Evolutionary conservation across 306 rosid species (phyloP).

Genomic region (barrel medic (Medicago truncatula)): DNA sequence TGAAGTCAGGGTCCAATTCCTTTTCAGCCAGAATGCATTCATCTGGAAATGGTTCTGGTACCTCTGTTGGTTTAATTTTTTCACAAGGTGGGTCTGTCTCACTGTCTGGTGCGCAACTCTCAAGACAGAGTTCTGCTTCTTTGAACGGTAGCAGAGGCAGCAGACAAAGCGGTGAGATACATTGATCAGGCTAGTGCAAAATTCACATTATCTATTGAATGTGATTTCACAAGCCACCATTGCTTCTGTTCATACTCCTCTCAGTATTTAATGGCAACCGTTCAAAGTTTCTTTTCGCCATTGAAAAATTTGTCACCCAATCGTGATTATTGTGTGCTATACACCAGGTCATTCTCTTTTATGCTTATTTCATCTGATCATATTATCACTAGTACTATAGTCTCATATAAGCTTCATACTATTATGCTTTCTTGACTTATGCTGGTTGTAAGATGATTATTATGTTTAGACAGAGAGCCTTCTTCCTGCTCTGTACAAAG

Average conservation of each 20-base stretch:
- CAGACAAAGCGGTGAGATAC: slow-evolving; percentile 64
- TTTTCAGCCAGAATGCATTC: slow-evolving; percentile 63
- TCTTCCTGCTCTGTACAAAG: neutral
- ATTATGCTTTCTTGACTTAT: neutral
- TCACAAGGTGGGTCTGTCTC: slow-evolving; percentile 69
- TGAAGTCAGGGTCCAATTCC: slow-evolving; percentile 52
- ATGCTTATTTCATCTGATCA: slow-evolving; percentile 35
- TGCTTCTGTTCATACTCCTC: slow-evolving; percentile 47
- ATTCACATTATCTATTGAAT: slow-evolving; percentile 12
- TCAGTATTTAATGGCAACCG: slow-evolving; percentile 18
- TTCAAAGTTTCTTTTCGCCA: slow-evolving; percentile 32
- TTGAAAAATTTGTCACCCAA: slow-evolving; percentile 43
- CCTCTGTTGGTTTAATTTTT: slow-evolving; percentile 66
- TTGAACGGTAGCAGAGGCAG: slow-evolving; percentile 62
- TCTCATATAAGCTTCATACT: neutral
- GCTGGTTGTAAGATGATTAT: neutral
- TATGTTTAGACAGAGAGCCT: neutral
- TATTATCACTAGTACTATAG: neutral
- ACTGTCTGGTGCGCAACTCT: slow-evolving; percentile 67
- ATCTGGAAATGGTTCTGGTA: slow-evolving; percentile 61
- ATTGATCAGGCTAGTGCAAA: slow-evolving; percentile 25
- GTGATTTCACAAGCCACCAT: slow-evolving; percentile 37
- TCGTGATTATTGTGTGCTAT: slow-evolving; percentile 28
- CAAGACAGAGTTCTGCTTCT: slow-evolving; percentile 64
- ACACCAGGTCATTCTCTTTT: slow-evolving; percentile 46